Evolutionary conservation across 2,329 filamentous ascomycete species (phyloP), one percentile per base, ranked within the genome.

Genomic region (Rhynchosporium agropyri): DNA sequence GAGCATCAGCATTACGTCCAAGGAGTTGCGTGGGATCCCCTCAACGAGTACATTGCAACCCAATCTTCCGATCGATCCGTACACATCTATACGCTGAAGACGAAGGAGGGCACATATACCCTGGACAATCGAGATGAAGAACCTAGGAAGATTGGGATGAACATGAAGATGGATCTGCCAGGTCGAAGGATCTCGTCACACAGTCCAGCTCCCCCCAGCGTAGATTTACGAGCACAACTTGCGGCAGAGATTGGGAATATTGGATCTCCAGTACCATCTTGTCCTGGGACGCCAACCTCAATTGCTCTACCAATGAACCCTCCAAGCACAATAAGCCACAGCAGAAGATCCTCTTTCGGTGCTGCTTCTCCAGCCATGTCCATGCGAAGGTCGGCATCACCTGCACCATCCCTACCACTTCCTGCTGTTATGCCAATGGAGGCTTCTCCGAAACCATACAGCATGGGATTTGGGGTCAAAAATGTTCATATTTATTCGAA

Each of bases 1-100:
- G 94, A 98, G 76, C 94, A 98, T 78, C 96, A 92, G 72, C 95
- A 99, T 77, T 99, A 97, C 76, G 95, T 99, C 20, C 95, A 99
- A 78, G 95, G 95, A 54, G 96, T 99, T 7, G 90, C 95, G 4
- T 99, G 95, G 96, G 96, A 99, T 79, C 96, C 95, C 29, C 79
- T 97, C 61, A 98, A 98, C 78, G 95, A 99, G 78, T 99, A 93
- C 76, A 93, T 99, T 64, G 95, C 95, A 43, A 99, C 95, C 1
- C 95, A 99, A 75, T 99, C 95, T 6, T 99, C 95, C 4, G 95
- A 99, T 78, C 89, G 95, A 74, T 97, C 95, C 1, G 94, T 98
- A 13, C 96, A 99, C 76, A 95, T 99, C 69, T 99, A 99, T 79
- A 94, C 90, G 0, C 80, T 99, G 67, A 96, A 92, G 79, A 97